Conservation (phyloP, 495 filamentous ascomycete genomes). For the Pseudoneurospora amorphoporcata region DNA sequence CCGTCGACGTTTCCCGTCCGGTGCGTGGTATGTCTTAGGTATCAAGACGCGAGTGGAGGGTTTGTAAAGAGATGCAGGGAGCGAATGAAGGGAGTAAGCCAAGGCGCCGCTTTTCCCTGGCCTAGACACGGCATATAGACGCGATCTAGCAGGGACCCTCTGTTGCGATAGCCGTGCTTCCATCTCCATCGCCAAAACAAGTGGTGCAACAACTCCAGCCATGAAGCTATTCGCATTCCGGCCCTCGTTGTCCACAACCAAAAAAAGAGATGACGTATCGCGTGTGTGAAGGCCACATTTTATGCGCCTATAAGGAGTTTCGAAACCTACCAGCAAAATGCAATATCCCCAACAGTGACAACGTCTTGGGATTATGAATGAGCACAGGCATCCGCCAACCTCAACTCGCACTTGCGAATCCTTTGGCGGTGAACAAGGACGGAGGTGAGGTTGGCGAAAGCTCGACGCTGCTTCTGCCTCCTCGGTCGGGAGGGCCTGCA, state of each 20-base stretch:
- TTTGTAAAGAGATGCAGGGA: background rate
- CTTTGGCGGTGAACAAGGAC: background rate
- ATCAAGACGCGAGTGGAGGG: background rate
- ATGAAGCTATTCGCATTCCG: background rate
- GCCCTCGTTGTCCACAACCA: background rate
- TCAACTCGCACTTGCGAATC: background rate
- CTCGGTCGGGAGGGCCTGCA: conserved; percentile 3
- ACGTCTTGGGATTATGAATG: background rate
- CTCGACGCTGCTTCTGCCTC: background rate
- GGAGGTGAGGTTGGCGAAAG: background rate
- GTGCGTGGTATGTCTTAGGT: background rate
- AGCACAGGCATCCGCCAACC: background rate
- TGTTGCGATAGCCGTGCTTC: background rate
- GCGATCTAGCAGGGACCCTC: background rate
- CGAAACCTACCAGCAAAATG: background rate
- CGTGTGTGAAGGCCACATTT: background rate
- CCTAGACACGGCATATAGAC: background rate
- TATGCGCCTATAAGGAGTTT: background rate
- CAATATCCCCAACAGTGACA: background rate
- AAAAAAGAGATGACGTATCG: background rate
- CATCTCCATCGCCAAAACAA: background rate
- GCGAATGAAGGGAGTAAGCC: background rate
- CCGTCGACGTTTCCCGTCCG: background rate
- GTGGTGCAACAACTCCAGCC: background rate
- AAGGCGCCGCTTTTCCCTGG: background rate